phyloP scores from a whole-genome alignment of 73 alveolate species.

The Loxodes magnus region DNA sequence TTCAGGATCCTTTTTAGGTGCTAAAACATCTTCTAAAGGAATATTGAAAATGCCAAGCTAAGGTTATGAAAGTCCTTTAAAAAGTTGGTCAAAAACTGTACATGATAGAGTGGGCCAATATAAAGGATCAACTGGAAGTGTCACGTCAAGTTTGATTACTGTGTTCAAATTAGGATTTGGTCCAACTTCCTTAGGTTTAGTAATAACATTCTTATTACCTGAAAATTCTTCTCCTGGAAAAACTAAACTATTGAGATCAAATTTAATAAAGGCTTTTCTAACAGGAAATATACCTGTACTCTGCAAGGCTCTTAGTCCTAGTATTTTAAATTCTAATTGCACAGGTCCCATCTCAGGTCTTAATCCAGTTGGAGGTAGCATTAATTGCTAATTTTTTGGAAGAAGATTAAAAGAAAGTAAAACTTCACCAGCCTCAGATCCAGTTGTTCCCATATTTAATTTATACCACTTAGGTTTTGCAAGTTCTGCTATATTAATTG shows the following conservation, averaged over 20 bases:
- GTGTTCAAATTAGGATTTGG: conserved; percentile 87
- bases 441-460: conserved; percentile 55
- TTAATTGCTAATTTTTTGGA: conserved; percentile 39
- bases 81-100: conserved; percentile 74
- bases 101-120: conserved; percentile 63
- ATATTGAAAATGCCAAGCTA: conserved; percentile 65
- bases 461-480: conserved; percentile 80
- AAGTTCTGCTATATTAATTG: conserved; percentile 41
- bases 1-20: background rate
- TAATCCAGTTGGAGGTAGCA: conserved; percentile 14
- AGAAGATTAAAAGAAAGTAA: conserved; percentile 62
- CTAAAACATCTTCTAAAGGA: conserved; percentile 47
- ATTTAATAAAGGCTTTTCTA: conserved; percentile 80
- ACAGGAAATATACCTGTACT: conserved; percentile 83
- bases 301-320: conserved; percentile 74
- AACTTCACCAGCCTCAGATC: conserved; percentile 64
- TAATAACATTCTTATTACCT: conserved; percentile 53
- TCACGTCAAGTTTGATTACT: conserved; percentile 63
- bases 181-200: conserved; percentile 91
- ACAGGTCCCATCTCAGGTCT: conserved; percentile 32
- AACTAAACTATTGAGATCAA: conserved; percentile 60
- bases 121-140: conserved; percentile 63
- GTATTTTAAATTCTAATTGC: conserved; percentile 53
- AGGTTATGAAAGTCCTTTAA: conserved; percentile 71
- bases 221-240: conserved; percentile 48